These are phyloP conservation scores for Candida ovalis DNA, from an alignment of 805 yeast species.

Conservation along the genomic window DNA sequence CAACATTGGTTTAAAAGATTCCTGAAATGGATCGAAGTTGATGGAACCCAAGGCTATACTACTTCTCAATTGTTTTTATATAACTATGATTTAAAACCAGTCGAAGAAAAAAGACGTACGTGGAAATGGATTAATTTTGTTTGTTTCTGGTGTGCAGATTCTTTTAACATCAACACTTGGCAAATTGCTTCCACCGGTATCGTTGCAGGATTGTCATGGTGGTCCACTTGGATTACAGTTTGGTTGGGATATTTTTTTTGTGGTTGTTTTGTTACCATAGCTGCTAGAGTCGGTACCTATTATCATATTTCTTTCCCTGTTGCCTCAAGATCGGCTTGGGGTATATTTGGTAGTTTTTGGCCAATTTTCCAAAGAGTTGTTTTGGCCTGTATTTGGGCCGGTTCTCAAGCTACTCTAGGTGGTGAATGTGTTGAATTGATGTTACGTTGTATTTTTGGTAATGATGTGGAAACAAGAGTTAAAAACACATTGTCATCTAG, in stretches of 20 bases:
- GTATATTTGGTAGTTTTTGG: conserved; percentile 84
- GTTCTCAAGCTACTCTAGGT: conserved; percentile 82
- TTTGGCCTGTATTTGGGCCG: conserved; percentile 76
- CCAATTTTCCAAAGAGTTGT: conserved; percentile 85
- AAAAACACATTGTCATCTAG: conserved; percentile 52
- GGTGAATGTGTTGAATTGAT: conserved; percentile 78
- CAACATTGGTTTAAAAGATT: conserved; percentile 5
- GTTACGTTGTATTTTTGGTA: conserved; percentile 74
- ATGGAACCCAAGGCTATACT: conserved; percentile 36
- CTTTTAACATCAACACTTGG: conserved; percentile 88
- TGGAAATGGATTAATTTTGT: conserved; percentile 85
- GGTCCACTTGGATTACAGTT: conserved; percentile 87
- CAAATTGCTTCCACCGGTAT: conserved; percentile 88
- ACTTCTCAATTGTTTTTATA: conserved; percentile 60
- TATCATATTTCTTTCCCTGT: conserved; percentile 88
- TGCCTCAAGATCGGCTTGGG: conserved; percentile 75
- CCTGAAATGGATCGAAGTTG: conserved; percentile 21
- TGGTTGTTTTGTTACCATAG: conserved; percentile 63
- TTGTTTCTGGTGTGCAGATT: conserved; percentile 84
- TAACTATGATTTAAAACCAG: conserved; percentile 77
- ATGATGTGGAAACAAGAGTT: conserved; percentile 55
- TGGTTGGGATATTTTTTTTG: conserved; percentile 79
- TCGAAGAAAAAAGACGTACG: conserved; percentile 66
- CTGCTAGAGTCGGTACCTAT: conserved; percentile 74
- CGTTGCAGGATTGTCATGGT: conserved; percentile 75